Base-by-base conservation (phyloP, 2,329 filamentous ascomycete genomes). In the Colletotrichum lini region DNA sequence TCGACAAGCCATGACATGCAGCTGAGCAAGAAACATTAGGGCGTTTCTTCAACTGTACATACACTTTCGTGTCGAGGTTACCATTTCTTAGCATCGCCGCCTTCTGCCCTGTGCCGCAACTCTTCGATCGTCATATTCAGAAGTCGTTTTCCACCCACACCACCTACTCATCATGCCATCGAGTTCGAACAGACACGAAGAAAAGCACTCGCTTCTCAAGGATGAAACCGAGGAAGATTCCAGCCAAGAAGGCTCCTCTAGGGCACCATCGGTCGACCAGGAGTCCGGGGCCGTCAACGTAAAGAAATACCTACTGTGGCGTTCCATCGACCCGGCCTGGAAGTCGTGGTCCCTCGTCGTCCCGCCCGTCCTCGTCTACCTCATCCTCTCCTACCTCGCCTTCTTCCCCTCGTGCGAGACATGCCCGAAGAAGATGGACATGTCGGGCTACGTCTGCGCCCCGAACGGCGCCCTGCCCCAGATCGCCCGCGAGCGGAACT, bases 321-420 rank as follows among this genome's bases (percentile, higher is more conserved):
- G 58, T 5, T 26, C 47, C 18, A n/a, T 70, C 15, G 67, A 70
- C 47, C 53, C 61, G 26, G 67, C 67, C 10, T 70, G 67, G 67
- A 65, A 65, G 26, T 59, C 67, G 16, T 65, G 67, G 67, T 59
- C 58, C 3, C 61, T 70, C 47, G 59, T 54, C 40, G 60, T 49
- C 13, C 67, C 67, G 0, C 61, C 50, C 7, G 40, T n/a, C 4
- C 67, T 70, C 21, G 47, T 70, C 40, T 53, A 53, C 21, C 9
- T 40, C 23, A 54, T 60, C 26, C 45, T 68, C 42, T 15, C 60
- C 3, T 60, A 52, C 5, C 47, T 70, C 21, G 67, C 61, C 4
- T 65, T 70, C 61, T 70, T 65, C 38, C 67, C 67, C 5, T 60
- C 61, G 4, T 70, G 67, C 54, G 67, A 65, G 42, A 18, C 23